Evolutionary conservation across 805 yeast species (phyloP).

Genomic region (Groenewaldozyma tartarivorans): DNA sequence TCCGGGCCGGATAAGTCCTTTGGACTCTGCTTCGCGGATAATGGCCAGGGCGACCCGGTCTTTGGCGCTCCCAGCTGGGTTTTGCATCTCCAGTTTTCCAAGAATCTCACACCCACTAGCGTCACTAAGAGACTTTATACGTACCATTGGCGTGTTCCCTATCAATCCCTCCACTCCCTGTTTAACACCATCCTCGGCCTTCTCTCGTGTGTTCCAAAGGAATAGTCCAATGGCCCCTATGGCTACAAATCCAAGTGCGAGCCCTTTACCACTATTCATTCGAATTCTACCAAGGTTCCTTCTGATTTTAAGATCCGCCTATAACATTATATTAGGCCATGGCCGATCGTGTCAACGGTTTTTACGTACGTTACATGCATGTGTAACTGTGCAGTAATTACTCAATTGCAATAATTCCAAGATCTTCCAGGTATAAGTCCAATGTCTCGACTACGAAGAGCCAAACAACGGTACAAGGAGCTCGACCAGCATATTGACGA

Average conservation of each 20-base stretch:
- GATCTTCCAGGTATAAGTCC: too few species aligned
- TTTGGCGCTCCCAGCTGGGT: slow-evolving; percentile 95
- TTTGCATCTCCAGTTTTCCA: slow-evolving; percentile 76
- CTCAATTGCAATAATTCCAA: too few species aligned
- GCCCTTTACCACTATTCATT: too few species aligned
- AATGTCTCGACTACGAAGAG: slow-evolving; percentile 19
- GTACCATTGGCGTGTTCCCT: slow-evolving; percentile 83
- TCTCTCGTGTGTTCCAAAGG: neutral
- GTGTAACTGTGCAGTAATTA: too few species aligned
- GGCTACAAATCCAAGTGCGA: neutral
- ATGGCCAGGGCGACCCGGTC: slow-evolving; percentile 89
- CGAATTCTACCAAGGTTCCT: too few species aligned
- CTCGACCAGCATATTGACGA: slow-evolving; percentile 7
- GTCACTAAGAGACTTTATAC: slow-evolving; percentile 57
- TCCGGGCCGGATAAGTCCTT: slow-evolving; percentile 48
- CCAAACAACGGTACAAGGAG: slow-evolving; percentile 11
- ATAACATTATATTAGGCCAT: too few species aligned
- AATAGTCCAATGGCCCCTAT: neutral
- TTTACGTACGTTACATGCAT: too few species aligned
- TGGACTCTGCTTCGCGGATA: slow-evolving; percentile 54
- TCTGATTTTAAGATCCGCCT: too few species aligned
- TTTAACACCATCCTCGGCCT: neutral
- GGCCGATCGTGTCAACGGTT: too few species aligned
- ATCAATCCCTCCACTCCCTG: slow-evolving; percentile 68
- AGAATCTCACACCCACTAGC: slow-evolving; percentile 73